Evolutionary conservation across 495 filamentous ascomycete genomes (phyloP), one percentile per base, ranked within the genome.

Genomic region (Glutinoglossum americanum): DNA sequence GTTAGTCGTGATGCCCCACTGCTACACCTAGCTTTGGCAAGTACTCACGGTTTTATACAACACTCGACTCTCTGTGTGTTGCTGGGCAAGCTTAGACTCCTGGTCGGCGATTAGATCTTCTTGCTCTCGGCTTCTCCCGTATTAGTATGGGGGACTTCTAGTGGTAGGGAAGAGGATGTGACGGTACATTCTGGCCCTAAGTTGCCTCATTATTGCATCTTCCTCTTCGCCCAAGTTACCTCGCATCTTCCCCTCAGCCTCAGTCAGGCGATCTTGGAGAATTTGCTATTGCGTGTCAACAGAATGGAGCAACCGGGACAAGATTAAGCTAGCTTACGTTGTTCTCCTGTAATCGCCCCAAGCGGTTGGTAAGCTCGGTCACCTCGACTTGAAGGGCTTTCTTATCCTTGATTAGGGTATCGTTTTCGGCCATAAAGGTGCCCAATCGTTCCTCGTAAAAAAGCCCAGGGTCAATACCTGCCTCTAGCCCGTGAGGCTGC

Each of bases 331-430:
- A 41, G 35, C 54, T 27, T 49, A 64, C 74, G 58, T 80, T 76
- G 58, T 78, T 77, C 55, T 78, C 73, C 57, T 80, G 74, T 23
- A 83, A 68, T 51, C 73, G 72, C 21, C 74, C 76, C 61, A 81
- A 63, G 13, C 78, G 74, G 44, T 78, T 72, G 57, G 74, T 74
- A 56, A 81, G 67, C 59, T 79, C 73, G 55, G 71, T 73, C 62
- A 73, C 66, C 54, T 73, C 74, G 63, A 74, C 72, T 59, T 73
- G 71, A 59, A 79, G 59, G n/a, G 70, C 66, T 57, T 73, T 71
- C 57, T 76, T 78, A 55, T 80, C 75, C 28, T 72, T 70, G 4
- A 73, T 73, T 17, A 74, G 63, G 17, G 71, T 70, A 59, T 76
- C 71, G 37, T 75, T 73, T 49, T 72, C 71, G 33, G 73, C 71